Evolutionary conservation across 345 rosid genomes (phyloP), one percentile per base, ranked within the genome.

Genomic region (Eucalyptus urophylla): DNA sequence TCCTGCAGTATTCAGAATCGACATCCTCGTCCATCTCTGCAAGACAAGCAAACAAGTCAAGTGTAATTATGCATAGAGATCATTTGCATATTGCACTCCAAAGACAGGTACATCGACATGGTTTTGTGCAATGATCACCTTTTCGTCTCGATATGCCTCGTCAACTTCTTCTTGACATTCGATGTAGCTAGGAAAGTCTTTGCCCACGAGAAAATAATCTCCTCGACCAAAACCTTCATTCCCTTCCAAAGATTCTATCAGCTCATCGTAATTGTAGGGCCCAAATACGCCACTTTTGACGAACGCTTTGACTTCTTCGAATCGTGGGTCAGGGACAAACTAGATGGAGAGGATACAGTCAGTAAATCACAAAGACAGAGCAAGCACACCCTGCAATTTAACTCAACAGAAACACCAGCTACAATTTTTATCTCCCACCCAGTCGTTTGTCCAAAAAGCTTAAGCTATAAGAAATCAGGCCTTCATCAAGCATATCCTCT

Each of bases 11-110:
- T 95, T 95, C 95, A 94, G 86, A 81, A 94, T 92, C 62, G 97
- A 94, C 96, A 93, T 93, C 89, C 89, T 92, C 54, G 94, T 95
- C 96, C 95, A 94, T 89, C 90, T 90, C 95, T 94, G 95, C 89
- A 56, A 60, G 85, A 76, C 85, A 6, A 40, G 29, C 27, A 2
- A 76, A 76, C 5, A 76, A 37, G 83, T 76, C 27, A 9, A 72
- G 45, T 37, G 85, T 76, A 21, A 76, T 6, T 40, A 76, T 11
- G 85, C 47, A 22, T 72, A 22, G 6, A 76, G 85, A 76, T 40
- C 85, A 76, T 76, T 76, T 76, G 85, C 85, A 76, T 76, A 40
- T 40, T 76, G 15, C 47, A 76, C 47, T 10, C 47, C 85, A 40
- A 76, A 40, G 47, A 76, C 29, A 21, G 29, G 85, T 76, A 22